Percentiles rank a stretch among this genome's conserved stretches.
Conservation (phyloP, 2,329 filamentous ascomycete genomes). For the Ustilaginoidea virens region DNA sequence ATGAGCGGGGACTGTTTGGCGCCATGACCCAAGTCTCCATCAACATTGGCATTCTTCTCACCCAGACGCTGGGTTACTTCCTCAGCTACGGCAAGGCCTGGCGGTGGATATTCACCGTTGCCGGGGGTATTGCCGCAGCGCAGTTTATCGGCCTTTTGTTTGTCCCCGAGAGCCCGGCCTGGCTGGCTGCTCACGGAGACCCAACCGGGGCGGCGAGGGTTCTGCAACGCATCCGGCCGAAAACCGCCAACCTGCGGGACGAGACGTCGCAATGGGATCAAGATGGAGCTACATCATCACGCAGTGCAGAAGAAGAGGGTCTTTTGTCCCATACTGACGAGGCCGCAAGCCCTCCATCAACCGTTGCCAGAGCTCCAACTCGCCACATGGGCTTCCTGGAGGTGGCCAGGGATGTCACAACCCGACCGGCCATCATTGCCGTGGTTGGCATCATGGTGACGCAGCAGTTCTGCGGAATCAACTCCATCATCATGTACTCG, state of each 20-base stretch:
- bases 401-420: constrained; percentile 51
- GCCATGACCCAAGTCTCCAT: constrained; percentile 84
- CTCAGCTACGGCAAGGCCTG: constrained; percentile 65
- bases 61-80: constrained; percentile 78
- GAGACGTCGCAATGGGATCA: constrained; percentile 53
- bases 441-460: constrained; percentile 84
- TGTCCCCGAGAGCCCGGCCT: constrained; percentile 79
- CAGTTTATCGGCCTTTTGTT: constrained; percentile 58
- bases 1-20: constrained; percentile 63
- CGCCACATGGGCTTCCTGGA: constrained; percentile 43
- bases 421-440: constrained; percentile 61
- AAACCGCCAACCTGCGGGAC: constrained; percentile 49
- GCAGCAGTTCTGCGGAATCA: constrained; percentile 88
- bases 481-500: constrained; percentile 97
- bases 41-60: constrained; percentile 75
- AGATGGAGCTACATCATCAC: constrained; percentile 16
- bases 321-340: constrained; percentile 34
- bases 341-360: constrained; percentile 4
- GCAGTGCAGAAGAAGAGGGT: constrained; percentile 50
- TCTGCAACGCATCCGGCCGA: constrained; percentile 63
- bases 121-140: constrained; percentile 48
- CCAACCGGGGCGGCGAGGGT: constrained; percentile 45
- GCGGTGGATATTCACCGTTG: constrained; percentile 68
- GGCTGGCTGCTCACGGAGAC: constrained; percentile 58
- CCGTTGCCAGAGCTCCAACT: neutral